These are phyloP conservation scores for Bacidia rubella DNA, from an alignment of 495 filamentous ascomycete genomes.

Conservation along the genomic window DNA sequence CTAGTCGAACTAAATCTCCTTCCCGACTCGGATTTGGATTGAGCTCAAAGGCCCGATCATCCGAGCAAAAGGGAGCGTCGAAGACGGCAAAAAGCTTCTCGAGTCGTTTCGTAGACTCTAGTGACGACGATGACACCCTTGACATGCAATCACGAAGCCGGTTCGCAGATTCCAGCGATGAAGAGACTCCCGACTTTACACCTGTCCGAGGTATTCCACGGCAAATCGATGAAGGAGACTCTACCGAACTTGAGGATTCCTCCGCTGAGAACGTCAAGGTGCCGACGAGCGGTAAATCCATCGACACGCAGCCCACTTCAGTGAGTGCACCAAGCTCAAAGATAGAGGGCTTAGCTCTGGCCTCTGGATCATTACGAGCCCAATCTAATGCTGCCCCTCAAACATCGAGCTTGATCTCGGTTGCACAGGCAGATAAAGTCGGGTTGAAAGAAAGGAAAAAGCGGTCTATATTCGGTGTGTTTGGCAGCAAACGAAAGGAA, in stretches of 20 bases:
- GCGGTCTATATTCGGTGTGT: conserved; percentile 27
- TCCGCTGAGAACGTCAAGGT: conserved; percentile 29
- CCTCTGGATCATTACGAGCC: conserved; percentile 14
- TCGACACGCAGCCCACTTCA: conserved; percentile 8
- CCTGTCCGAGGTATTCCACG: conserved; percentile 56
- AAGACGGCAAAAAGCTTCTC: conserved; percentile 27
- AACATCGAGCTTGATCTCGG: conserved; percentile 24
- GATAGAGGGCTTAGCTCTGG: conserved; percentile 17
- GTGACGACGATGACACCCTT: conserved; percentile 49
- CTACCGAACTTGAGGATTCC: conserved; percentile 56
- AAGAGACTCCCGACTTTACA: conserved; percentile 31
- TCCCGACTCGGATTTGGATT: conserved; percentile 37
- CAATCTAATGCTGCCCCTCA: conserved; percentile 12
- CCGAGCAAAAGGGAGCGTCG: conserved; percentile 14
- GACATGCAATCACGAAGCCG: conserved; percentile 45
- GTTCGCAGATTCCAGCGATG: conserved; percentile 73
- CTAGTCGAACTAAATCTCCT: conserved; percentile 25
- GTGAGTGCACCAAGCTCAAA: conserved; percentile 6
- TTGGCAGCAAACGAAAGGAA: conserved; percentile 30
- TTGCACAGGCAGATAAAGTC: conserved; percentile 29
- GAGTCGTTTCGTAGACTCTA: conserved; percentile 54
- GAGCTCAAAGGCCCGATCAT: conserved; percentile 24
- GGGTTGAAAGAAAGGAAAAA: conserved; percentile 26
- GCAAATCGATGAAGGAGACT: conserved; percentile 44
- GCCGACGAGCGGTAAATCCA: conserved; percentile 12